Conservation (phyloP, 257 asterid species). For the Galeopsis tetrahit region DNA sequence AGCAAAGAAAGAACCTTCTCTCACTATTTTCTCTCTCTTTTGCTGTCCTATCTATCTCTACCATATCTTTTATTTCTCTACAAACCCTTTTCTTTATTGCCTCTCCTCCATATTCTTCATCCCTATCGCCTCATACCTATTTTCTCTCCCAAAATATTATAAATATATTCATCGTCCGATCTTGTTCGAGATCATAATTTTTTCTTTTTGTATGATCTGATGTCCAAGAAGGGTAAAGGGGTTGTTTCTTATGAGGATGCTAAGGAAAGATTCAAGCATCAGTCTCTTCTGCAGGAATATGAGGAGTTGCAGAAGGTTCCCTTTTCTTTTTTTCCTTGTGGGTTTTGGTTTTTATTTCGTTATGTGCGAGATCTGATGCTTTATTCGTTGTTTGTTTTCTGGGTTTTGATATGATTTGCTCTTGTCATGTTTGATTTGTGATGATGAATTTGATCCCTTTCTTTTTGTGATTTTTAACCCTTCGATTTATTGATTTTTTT, state of each 20-base stretch:
- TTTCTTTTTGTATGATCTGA: slow-evolving; percentile 50
- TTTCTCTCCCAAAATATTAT: slow-evolving; percentile 22
- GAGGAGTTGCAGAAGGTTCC: slow-evolving; percentile 69
- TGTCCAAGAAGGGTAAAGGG: slow-evolving; percentile 72
- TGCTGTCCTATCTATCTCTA: slow-evolving; percentile 43
- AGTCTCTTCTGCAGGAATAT: slow-evolving; percentile 70
- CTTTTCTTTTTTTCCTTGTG: neutral
- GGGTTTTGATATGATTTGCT: slow-evolving; percentile 32
- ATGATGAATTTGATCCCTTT: neutral
- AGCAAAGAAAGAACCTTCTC: slow-evolving; percentile 64
- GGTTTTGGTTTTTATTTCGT: slow-evolving; percentile 23
- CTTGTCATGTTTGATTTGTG: neutral
- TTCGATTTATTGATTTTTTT: neutral
- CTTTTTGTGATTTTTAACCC: slow-evolving; percentile 15
- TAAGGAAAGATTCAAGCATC: slow-evolving; percentile 59
- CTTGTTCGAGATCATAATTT: slow-evolving; percentile 36
- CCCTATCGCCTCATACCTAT: slow-evolving; percentile 30
- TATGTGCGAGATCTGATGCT: slow-evolving; percentile 38
- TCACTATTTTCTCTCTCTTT: slow-evolving; percentile 19
- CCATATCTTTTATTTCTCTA: slow-evolving; percentile 34
- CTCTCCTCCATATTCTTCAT: slow-evolving; percentile 37
- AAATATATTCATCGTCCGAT: slow-evolving; percentile 25
- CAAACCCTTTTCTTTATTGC: slow-evolving; percentile 43
- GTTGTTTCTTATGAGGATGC: slow-evolving; percentile 50
- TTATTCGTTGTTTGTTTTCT: slow-evolving; percentile 20